Evolutionary conservation across 2,329 filamentous ascomycete species (phyloP), one percentile per base, ranked within the genome.

Genomic region (Myriosclerotinia duriaeana): DNA sequence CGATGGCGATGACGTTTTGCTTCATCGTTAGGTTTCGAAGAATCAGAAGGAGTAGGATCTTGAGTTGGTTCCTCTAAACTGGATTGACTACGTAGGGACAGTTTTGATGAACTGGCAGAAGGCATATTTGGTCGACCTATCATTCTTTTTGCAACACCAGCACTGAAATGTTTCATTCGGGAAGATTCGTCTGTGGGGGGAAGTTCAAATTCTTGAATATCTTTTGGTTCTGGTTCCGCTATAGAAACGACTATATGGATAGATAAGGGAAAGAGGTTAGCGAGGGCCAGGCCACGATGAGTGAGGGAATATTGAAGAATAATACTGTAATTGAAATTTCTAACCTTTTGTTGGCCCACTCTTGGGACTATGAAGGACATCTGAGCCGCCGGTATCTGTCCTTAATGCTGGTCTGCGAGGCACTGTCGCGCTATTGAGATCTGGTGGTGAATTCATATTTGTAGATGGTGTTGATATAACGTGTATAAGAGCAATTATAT

Each of bases 1-100:
- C 74, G 76, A 63, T 75, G 71, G 22, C 74, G 76, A 66, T 77
- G 75, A 17, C 74, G 70, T 30, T 65, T 69, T 26, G 40, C 54
- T 64, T 71, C 69, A 9, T 63, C 52, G 17, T 66, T 56, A 17
- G 55, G 55, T 40, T n/a, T 48, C 2, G 66, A 62, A 12, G 55
- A 40, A 53, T 74, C 71, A 1, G 67, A 63, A 8, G 34, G 17
- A 12, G 44, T 46, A 20, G 7, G 14, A 26, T 61, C 22, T 60
- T 38, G 54, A 14, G 62, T 30, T 42, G 66, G 48, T 9, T 75
- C 73, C n/a, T 76, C 75, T 20, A 72, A 46, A 52, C 70, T 73
- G 22, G 55, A 71, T 53, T 71, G 70, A 56, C 71, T 74, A 36
- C 69, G 44, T 4, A 73, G 53, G 14, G 71, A 73, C 4, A 71